These are phyloP conservation scores for Beauveria brongniartii DNA, from an alignment of 2,329 filamentous ascomycete species.

Conservation along the genomic window DNA sequence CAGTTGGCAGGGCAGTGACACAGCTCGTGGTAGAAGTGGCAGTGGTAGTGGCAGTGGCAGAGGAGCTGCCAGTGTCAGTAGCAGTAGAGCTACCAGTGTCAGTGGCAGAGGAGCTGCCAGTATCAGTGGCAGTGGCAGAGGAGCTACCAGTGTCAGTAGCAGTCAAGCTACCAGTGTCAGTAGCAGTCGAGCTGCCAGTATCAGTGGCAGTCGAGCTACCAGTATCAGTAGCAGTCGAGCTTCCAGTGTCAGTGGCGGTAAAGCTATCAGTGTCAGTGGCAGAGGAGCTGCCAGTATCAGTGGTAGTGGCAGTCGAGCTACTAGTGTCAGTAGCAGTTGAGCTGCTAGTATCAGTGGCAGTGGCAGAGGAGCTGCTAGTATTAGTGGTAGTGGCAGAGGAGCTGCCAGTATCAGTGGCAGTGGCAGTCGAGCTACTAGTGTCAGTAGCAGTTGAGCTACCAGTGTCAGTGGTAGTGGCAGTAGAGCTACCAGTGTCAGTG, in stretches of 20 bases:
- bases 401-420: background rate
- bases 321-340: background rate
- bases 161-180: background rate
- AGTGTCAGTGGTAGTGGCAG: too few species aligned
- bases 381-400: background rate
- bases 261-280: background rate
- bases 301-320: background rate
- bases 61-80: background rate
- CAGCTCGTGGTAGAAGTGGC: conserved; percentile 5
- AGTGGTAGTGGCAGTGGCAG: background rate
- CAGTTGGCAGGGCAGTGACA: conserved; percentile 9
- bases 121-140: background rate
- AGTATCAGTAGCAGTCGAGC: background rate
- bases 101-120: rapidly evolving
- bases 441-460: background rate
- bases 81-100: background rate
- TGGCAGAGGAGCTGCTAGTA: background rate
- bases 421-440: background rate
- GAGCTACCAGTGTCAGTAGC: background rate
- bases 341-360: background rate
- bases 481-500: background rate
- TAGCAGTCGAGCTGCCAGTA: background rate
- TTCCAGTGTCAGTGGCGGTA: background rate
- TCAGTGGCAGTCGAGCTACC: background rate
- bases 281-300: background rate